These are phyloP conservation scores for Thalassiosira mediterranea DNA, from an alignment of 352 stramenopile genomes.

Conservation along the genomic window DNA sequence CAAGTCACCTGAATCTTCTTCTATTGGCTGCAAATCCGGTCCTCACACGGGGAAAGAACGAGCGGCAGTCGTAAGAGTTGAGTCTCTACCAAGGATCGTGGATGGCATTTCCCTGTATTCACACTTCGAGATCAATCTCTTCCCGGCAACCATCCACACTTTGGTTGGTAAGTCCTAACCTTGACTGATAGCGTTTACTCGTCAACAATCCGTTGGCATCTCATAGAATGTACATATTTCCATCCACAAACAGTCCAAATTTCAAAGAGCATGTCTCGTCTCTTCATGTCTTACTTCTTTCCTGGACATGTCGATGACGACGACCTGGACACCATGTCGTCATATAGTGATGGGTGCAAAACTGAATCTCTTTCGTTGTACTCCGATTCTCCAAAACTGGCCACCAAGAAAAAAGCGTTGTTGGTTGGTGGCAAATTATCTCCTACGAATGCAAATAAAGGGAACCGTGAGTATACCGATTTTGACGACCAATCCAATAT, in stretches of 20 bases:
- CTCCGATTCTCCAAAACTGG: slow-evolving; percentile 14
- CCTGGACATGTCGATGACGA: slow-evolving; percentile 43
- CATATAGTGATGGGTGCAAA: slow-evolving; percentile 20
- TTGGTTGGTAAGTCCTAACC: slow-evolving; percentile 11
- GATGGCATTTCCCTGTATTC: slow-evolving; percentile 62
- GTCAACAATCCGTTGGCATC: neutral
- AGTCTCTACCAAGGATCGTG: slow-evolving; percentile 53
- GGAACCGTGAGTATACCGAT: slow-evolving; percentile 1
- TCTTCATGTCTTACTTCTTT: slow-evolving; percentile 72
- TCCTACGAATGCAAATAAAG: neutral
- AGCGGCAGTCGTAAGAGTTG: slow-evolving; percentile 48
- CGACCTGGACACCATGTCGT: slow-evolving; percentile 36
- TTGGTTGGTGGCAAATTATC: slow-evolving; percentile 50
- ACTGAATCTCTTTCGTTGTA: slow-evolving; percentile 18
- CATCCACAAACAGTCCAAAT: slow-evolving; percentile 62
- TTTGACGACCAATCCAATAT: slow-evolving; percentile 24
- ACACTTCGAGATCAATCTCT: slow-evolving; percentile 68
- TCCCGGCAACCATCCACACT: slow-evolving; percentile 50
- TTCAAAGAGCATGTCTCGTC: slow-evolving; percentile 56
- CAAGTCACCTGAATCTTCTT: slow-evolving; percentile 18
- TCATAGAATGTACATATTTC: neutral
- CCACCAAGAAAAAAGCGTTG: slow-evolving; percentile 36
- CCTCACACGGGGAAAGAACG: slow-evolving; percentile 66
- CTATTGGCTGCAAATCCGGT: slow-evolving; percentile 57
- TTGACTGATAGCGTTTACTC: neutral